Conservation (phyloP, 1,284 basidiomycete genomes). For the Coniferiporia weirii region DNA sequence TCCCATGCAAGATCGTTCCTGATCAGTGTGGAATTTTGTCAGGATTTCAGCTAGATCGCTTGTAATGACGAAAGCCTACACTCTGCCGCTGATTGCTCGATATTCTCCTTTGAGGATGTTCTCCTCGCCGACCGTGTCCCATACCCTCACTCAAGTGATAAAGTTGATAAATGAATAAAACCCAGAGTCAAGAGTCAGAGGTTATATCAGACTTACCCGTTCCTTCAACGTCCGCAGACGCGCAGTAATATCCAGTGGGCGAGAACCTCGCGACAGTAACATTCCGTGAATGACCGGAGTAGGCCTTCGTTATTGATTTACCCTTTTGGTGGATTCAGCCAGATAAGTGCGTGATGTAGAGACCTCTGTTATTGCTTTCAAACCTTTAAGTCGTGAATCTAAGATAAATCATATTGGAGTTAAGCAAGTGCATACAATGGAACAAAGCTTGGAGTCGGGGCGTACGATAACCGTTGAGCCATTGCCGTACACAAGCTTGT, state of each 20-base stretch:
- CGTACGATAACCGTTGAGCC: conserved; percentile 83
- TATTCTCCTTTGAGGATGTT: conserved; percentile 83
- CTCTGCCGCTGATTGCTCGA: conserved; percentile 75
- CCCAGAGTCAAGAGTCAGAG: background rate
- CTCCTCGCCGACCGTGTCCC: conserved; percentile 91
- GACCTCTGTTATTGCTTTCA: conserved; percentile 17
- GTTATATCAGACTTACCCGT: conserved; percentile 46
- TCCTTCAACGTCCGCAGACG: conserved; percentile 79
- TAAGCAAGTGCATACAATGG: background rate
- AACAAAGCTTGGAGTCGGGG: conserved; percentile 19
- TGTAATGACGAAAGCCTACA: conserved; percentile 46
- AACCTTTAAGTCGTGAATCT: conserved; percentile 63
- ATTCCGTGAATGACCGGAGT: conserved; percentile 79
- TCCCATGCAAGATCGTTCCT: conserved; percentile 97
- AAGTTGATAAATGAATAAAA: background rate
- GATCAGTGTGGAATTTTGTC: background rate
- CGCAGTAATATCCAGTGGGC: conserved; percentile 93
- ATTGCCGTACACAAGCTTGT: conserved; percentile 81
- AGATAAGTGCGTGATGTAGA: conserved; percentile 6
- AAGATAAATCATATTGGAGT: background rate
- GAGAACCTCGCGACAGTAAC: conserved; percentile 89
- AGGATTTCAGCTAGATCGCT: background rate
- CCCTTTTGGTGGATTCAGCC: conserved; percentile 36
- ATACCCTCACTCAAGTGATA: conserved; percentile 65
- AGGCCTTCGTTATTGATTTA: conserved; percentile 51